These are phyloP conservation scores for Chlorella ohadii DNA, from an alignment of 139 green algal genomes.

Conservation along the genomic window DNA sequence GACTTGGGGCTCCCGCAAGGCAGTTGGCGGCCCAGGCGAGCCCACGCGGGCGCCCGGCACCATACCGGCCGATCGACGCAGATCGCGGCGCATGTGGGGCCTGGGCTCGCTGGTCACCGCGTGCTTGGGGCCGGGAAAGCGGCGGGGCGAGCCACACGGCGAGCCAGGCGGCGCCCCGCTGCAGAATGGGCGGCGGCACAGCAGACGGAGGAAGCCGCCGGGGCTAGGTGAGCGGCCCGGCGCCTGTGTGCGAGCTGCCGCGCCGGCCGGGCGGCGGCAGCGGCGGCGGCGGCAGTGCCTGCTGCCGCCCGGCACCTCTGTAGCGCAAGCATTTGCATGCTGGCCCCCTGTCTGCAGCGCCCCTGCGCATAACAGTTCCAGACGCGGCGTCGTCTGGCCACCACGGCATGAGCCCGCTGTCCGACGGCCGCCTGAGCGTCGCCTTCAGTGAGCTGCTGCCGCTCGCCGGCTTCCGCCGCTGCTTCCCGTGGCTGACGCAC, in stretches of 20 bases:
- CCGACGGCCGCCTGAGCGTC: not conserved
- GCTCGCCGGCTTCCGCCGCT: not conserved
- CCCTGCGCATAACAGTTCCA: not conserved
- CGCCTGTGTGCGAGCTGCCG: not conserved
- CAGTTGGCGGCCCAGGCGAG: too few relatives aligned
- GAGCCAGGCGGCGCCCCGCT: too few relatives aligned
- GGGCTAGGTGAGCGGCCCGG: too few relatives aligned
- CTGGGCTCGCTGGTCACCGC: too few relatives aligned
- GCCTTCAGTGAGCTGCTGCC: conserved; percentile 9
- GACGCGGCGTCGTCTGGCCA: not conserved
- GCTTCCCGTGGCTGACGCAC: not conserved
- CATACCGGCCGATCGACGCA: too few relatives aligned
- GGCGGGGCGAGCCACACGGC: too few relatives aligned
- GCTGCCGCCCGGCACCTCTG: not conserved
- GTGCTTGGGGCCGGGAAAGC: too few relatives aligned
- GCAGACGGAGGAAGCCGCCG: too few relatives aligned
- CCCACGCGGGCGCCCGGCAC: too few relatives aligned
- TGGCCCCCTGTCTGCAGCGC: not conserved
- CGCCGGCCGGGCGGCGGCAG: not conserved
- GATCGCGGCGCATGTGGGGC: too few relatives aligned
- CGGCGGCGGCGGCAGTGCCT: not conserved
- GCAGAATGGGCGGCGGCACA: too few relatives aligned
- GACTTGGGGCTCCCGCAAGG: too few relatives aligned
- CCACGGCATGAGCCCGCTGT: not conserved
- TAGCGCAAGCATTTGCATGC: not conserved